Conservation (phyloP, 2,329 filamentous ascomycete genomes). For the Cladorrhinum sp. region DNA sequence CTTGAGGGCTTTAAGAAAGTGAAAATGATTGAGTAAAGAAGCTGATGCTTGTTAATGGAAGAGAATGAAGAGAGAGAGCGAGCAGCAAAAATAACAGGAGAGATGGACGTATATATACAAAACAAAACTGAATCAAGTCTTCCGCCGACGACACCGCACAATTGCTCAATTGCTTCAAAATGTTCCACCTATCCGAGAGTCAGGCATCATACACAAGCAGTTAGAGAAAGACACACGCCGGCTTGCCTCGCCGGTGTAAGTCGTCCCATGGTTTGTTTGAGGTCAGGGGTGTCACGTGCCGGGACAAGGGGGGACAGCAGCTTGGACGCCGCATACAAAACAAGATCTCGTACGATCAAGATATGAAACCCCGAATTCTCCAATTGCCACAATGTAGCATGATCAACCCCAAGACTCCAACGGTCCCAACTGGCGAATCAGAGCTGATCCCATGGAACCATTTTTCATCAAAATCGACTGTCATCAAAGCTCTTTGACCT, state of each 20-base stretch:
- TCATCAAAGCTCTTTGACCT: constrained; percentile 1
- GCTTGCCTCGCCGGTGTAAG: neutral
- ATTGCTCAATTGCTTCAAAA: neutral
- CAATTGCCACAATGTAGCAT: constrained; percentile 9
- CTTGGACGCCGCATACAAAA: constrained; percentile 14
- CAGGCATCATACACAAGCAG: neutral
- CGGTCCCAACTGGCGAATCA: constrained; percentile 14
- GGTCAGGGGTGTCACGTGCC: constrained; percentile 25
- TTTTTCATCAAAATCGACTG: constrained; percentile 20
- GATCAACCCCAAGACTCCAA: neutral
- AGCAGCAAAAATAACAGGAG: neutral
- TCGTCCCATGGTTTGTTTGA: constrained; percentile 15
- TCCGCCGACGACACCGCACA: neutral
- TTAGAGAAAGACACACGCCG: neutral
- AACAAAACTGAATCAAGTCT: neutral
- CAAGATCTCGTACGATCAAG: constrained; percentile 20
- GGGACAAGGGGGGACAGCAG: constrained; percentile 7
- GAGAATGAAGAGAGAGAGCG: neutral
- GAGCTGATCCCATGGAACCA: constrained; percentile 18
- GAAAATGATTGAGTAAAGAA: neutral
- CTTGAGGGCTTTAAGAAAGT: neutral
- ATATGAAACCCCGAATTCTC: constrained; percentile 15
- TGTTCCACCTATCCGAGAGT: neutral
- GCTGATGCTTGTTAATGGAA: constrained; percentile 13
- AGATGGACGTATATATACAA: constrained; percentile 12